Evolutionary conservation across 2,329 filamentous ascomycete genomes (phyloP).

Genomic region (Microcyclospora pomicola): DNA sequence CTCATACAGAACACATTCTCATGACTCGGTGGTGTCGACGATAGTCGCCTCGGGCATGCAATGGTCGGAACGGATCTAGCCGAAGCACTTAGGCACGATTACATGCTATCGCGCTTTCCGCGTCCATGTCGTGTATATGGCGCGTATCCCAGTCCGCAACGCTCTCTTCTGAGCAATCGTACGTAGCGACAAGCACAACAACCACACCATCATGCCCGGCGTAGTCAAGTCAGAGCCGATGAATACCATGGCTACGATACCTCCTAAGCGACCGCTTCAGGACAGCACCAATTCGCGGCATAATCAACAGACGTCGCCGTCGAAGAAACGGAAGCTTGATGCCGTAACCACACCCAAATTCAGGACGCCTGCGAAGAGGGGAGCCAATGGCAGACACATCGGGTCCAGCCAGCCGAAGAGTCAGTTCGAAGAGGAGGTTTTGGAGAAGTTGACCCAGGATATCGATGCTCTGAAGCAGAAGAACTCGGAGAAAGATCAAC

Average conservation of each 20-base stretch:
- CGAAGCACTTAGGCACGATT: no score
- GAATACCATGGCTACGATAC: slow-evolving; percentile 19
- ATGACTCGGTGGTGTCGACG: no score
- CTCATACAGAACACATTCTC: no score
- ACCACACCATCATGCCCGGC: slow-evolving; percentile 18
- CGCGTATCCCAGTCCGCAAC: no score
- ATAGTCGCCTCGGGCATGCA: no score
- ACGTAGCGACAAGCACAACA: no score
- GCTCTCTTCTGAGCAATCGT: no score
- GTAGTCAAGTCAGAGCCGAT: slow-evolving; percentile 8
- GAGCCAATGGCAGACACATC: slow-evolving; percentile 39
- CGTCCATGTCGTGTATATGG: no score
- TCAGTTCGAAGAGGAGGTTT: slow-evolving; percentile 80
- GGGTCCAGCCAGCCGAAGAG: slow-evolving; percentile 74
- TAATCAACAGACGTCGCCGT: slow-evolving; percentile 36
- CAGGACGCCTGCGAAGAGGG: slow-evolving; percentile 39
- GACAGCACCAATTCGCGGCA: slow-evolving; percentile 32
- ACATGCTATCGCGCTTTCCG: no score
- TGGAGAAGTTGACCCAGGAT: slow-evolving; percentile 93
- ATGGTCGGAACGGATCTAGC: no score
- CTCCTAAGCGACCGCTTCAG: slow-evolving; percentile 33
- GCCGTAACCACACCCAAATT: slow-evolving; percentile 47
- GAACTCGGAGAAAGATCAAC: slow-evolving; percentile 85
- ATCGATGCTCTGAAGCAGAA: slow-evolving; percentile 71
- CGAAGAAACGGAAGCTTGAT: slow-evolving; percentile 79